These are phyloP conservation scores for Myotisia sp. DNA, from an alignment of 2,329 filamentous ascomycete genomes.

Conservation along the genomic window DNA sequence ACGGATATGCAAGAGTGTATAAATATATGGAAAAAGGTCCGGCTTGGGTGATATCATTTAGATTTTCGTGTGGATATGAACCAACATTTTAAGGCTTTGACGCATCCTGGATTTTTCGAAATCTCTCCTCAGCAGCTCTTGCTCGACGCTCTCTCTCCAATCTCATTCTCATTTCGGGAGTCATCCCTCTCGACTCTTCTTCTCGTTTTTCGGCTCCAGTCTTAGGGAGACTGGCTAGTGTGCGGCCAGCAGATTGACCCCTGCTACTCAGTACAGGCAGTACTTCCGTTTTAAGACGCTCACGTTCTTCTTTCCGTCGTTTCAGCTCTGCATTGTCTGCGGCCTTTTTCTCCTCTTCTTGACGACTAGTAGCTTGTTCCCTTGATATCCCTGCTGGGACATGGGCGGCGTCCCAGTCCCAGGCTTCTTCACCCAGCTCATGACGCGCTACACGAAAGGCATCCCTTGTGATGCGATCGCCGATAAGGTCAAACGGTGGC, in stretches of 20 bases:
- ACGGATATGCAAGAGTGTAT: slow-evolving; percentile 20
- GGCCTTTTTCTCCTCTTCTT: slow-evolving; percentile 55
- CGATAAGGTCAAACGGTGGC: slow-evolving; percentile 72
- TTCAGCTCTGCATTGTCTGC: slow-evolving; percentile 54
- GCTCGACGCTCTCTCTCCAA: slow-evolving; percentile 81
- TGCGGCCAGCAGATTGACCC: slow-evolving; percentile 16
- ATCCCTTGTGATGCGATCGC: slow-evolving; percentile 73
- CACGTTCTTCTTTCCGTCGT: slow-evolving; percentile 59
- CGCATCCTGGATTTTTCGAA: slow-evolving; percentile 48
- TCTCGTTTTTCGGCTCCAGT: slow-evolving; percentile 67
- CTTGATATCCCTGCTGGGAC: slow-evolving; percentile 59
- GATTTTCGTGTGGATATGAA: background rate
- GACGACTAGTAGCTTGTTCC: slow-evolving; percentile 55
- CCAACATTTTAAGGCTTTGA: background rate
- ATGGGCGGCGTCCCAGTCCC: slow-evolving; percentile 63
- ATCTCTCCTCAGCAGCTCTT: slow-evolving; percentile 76
- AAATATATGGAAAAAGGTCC: slow-evolving; percentile 19
- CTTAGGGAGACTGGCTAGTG: slow-evolving; percentile 38
- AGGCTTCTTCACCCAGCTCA: slow-evolving; percentile 62
- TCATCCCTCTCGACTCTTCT: slow-evolving; percentile 72
- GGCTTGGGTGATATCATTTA: slow-evolving; percentile 14
- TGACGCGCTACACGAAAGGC: slow-evolving; percentile 78
- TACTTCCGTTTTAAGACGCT: slow-evolving; percentile 54
- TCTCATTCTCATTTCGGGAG: slow-evolving; percentile 69
- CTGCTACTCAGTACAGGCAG: background rate